These are phyloP conservation scores for Cinnamomum micranthum DNA, from an alignment of 164 flowering plant genomes.

Conservation along the genomic window DNA sequence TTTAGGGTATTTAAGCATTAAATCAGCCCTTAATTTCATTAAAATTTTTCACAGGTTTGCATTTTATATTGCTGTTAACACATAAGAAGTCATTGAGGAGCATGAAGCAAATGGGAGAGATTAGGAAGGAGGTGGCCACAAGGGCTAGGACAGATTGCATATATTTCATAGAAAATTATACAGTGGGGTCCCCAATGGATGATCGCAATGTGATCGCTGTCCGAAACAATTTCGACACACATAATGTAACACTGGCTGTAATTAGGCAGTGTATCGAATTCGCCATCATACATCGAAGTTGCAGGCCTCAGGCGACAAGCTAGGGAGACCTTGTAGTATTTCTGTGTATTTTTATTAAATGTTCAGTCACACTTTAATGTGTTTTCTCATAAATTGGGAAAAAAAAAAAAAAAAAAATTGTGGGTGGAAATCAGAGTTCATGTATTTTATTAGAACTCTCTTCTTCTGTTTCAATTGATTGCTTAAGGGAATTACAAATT, in stretches of 20 bases:
- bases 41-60: constrained; percentile 5
- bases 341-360: no score
- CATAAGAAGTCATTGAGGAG: constrained; percentile 8
- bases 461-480: no score
- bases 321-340: no score
- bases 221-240: constrained; percentile 8
- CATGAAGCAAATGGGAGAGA: not conserved
- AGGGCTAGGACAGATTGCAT: constrained; percentile 15
- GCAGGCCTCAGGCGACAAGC: not conserved
- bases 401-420: no score
- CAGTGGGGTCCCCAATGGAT: not conserved
- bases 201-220: not conserved
- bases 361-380: no score
- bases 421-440: no score
- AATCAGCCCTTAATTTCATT: not conserved
- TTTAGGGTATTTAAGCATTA: no score
- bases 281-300: not conserved
- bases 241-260: constrained; percentile 2
- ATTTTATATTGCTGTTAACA: constrained; percentile 8
- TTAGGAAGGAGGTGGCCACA: constrained; percentile 6
- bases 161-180: constrained; percentile 8
- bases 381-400: no score
- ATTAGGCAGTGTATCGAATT: constrained; percentile 12
- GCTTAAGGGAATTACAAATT: no score
- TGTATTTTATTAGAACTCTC: no score